These are phyloP conservation scores for Malassezia yamatoensis DNA, from an alignment of 1,284 basidiomycete genomes.

Conservation along the genomic window DNA sequence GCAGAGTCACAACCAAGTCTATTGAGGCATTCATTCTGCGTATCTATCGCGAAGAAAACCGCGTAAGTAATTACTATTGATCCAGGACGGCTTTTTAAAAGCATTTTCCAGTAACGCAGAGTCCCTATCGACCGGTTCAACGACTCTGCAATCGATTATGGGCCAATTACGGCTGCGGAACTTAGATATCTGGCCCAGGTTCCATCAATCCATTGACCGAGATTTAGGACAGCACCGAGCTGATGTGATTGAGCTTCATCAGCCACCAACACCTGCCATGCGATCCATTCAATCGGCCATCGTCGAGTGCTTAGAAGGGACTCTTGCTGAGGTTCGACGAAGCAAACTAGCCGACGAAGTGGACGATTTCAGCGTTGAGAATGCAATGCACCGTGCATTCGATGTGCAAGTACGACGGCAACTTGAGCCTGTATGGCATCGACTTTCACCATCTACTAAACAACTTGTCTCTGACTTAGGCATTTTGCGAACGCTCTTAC, in stretches of 20 bases:
- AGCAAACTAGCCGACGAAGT: slow-evolving; percentile 80
- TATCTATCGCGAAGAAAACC: slow-evolving; percentile 36
- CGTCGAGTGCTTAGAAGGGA: slow-evolving; percentile 85
- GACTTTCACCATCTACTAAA: slow-evolving; percentile 81
- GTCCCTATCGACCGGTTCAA: slow-evolving; percentile 79
- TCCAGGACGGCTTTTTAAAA: slow-evolving; percentile 70
- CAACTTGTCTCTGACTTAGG: slow-evolving; percentile 81
- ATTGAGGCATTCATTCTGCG: slow-evolving; percentile 42
- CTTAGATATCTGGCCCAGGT: slow-evolving; percentile 83
- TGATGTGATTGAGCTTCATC: slow-evolving; percentile 84
- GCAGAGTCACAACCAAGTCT: slow-evolving; percentile 62
- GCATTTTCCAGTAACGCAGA: slow-evolving; percentile 96
- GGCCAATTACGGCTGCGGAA: slow-evolving; percentile 78
- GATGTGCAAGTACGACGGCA: slow-evolving; percentile 78
- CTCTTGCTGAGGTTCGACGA: slow-evolving; percentile 78
- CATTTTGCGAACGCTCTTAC: slow-evolving; percentile 70
- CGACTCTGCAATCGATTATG: slow-evolving; percentile 80
- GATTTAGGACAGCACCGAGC: slow-evolving; percentile 54
- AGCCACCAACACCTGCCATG: slow-evolving; percentile 77
- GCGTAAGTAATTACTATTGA: background rate
- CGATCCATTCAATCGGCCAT: slow-evolving; percentile 80
- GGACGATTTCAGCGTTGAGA: slow-evolving; percentile 84
- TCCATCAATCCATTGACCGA: slow-evolving; percentile 54
- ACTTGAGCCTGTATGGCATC: slow-evolving; percentile 90
- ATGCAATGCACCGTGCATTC: slow-evolving; percentile 87